Percentiles rank a stretch among this genome's conserved stretches.
Evolutionary conservation across 805 yeast species (phyloP).

Genomic region (Pichia rugopelliculosa): DNA sequence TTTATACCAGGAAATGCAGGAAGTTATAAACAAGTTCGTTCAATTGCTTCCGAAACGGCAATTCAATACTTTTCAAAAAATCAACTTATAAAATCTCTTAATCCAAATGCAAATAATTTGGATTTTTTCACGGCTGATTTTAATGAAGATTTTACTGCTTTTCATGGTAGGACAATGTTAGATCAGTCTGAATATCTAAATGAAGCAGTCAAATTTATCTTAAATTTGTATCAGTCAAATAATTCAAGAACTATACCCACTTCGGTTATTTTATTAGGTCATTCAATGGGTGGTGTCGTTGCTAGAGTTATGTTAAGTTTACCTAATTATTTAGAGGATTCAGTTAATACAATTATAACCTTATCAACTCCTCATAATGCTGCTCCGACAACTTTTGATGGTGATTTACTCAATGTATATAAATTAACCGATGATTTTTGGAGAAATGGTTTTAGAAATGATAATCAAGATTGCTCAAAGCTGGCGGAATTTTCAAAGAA

Average conservation of each 20-base stretch:
- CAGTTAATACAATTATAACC: constrained; percentile 79
- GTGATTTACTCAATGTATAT: constrained; percentile 72
- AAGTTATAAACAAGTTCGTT: constrained; percentile 78
- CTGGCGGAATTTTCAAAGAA: constrained; percentile 31
- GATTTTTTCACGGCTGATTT: constrained; percentile 92
- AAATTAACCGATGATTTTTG: constrained; percentile 72
- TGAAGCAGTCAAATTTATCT: constrained; percentile 74
- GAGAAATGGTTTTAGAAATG: constrained; percentile 49
- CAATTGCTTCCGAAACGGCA: constrained; percentile 82
- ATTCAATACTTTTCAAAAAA: constrained; percentile 38
- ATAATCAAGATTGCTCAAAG: constrained; percentile 3
- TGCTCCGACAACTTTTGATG: constrained; percentile 89
- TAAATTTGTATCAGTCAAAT: constrained; percentile 50
- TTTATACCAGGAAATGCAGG: constrained; percentile 99
- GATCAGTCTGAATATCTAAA: constrained; percentile 92
- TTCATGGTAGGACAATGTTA: constrained; percentile 86
- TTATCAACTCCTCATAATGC: constrained; percentile 88
- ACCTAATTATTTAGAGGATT: constrained; percentile 61
- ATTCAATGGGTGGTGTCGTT: constrained; percentile 97
- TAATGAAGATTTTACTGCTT: constrained; percentile 93
- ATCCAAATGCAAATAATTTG: constrained; percentile 37
- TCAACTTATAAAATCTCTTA: constrained; percentile 20
- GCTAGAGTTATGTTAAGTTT: constrained; percentile 77
- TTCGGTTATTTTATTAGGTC: constrained; percentile 78
- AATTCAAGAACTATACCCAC: constrained; percentile 19